A percentile compares a stretch with the other conserved stretches of the same genome.
phyloP scores from a whole-genome alignment of 2,329 filamentous ascomycete species.

The Mycosphaerelloides madeirae region DNA sequence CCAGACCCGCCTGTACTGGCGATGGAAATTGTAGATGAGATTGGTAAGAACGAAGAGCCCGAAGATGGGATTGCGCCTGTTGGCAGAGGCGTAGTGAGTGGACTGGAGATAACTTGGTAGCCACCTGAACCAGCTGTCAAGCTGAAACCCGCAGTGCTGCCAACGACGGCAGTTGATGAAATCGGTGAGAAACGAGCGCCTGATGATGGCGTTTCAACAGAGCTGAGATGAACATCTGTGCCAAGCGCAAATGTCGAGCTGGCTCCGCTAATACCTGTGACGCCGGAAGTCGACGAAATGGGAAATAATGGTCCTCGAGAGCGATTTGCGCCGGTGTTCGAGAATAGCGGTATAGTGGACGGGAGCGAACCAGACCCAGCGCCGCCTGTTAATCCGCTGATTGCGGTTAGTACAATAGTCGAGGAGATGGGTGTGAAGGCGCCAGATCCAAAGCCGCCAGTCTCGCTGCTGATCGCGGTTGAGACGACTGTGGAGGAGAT shows the following conservation, averaged over 20 bases:
- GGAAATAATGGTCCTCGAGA: constrained; percentile 2
- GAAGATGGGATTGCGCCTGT: neutral
- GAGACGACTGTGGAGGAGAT: constrained; percentile 1
- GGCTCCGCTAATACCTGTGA: constrained; percentile 2
- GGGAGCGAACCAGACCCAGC: neutral
- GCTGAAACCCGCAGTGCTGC: constrained; percentile 9
- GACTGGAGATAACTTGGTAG: neutral
- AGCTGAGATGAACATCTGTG: too few relatives aligned
- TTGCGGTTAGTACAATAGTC: neutral
- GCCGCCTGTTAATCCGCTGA: neutral
- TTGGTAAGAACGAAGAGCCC: constrained; percentile 7
- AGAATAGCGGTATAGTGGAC: neutral
- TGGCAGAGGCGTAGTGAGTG: neutral
- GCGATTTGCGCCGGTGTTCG: neutral
- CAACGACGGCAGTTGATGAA: constrained; percentile 5
- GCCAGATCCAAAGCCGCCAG: neutral
- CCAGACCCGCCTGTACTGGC: constrained; percentile 7
- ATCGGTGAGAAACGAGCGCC: constrained; percentile 6
- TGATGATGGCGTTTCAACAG: constrained; percentile 8
- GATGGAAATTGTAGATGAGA: constrained; percentile 6
- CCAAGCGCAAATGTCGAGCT: constrained; percentile 10
- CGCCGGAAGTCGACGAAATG: neutral
- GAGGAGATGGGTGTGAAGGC: neutral
- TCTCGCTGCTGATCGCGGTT: constrained; percentile 1
- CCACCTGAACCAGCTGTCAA: constrained; percentile 9